Percentiles rank a stretch among this genome's conserved stretches.
phyloP scores from a whole-genome alignment of 345 rosid species.

The Noccaea bulbosa region DNA sequence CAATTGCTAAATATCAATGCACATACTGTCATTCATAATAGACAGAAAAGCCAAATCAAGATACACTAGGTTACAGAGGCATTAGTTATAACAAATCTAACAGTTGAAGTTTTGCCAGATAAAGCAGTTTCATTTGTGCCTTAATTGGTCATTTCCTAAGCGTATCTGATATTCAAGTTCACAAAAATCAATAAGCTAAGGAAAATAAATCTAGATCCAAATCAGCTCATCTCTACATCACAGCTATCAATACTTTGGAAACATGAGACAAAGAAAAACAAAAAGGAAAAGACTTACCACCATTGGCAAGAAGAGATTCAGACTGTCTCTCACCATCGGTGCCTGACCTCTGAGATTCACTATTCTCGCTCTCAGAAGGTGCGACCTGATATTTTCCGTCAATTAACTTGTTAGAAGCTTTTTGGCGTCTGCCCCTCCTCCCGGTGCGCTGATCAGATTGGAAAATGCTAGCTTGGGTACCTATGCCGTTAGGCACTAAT shows the following conservation, averaged over 20 bases:
- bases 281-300: constrained; percentile 46
- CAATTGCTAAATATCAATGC: not conserved
- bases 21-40: constrained; percentile 4
- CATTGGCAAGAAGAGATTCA: constrained; percentile 38
- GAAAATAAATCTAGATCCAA: constrained; percentile 12
- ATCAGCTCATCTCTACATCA: not conserved
- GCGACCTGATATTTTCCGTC: constrained; percentile 21
- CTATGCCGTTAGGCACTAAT: constrained; percentile 51
- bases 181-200: not conserved
- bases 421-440: constrained; percentile 81
- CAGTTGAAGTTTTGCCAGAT: not conserved
- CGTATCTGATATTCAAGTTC: constrained; percentile 18
- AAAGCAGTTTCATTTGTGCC: constrained; percentile 15
- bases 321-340: constrained; percentile 38
- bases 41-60: constrained; percentile 15
- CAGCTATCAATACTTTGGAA: constrained; percentile 1
- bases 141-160: constrained; percentile 1
- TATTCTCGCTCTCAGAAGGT: constrained; percentile 57
- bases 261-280: constrained; percentile 22
- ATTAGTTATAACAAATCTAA: constrained; percentile 9
- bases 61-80: constrained; percentile 14
- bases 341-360: constrained; percentile 45
- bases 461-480: constrained; percentile 52
- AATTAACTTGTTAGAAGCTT: constrained; percentile 54
- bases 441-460: constrained; percentile 58